Conservation (phyloP, 176 grass and related monocot genomes). For the Stipa capillata region DNA sequence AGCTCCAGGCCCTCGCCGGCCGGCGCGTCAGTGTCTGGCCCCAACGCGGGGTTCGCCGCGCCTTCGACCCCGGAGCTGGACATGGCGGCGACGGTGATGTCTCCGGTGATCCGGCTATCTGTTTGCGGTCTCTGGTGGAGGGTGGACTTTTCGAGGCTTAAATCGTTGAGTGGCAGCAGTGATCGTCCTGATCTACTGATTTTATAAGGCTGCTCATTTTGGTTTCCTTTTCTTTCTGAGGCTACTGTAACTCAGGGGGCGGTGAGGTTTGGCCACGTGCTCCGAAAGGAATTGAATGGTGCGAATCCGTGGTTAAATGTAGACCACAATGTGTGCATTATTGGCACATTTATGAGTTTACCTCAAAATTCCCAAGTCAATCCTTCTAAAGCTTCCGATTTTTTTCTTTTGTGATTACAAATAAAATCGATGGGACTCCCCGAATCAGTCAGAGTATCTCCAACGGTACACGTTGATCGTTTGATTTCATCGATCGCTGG, state of each 20-base stretch:
- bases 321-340: background rate
- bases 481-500: too few species aligned
- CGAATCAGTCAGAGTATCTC: too few species aligned
- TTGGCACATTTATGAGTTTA: background rate
- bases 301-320: background rate
- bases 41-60: constrained; percentile 31
- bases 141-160: background rate
- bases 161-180: too few species aligned
- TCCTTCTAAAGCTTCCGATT: background rate
- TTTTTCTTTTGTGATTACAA: too few species aligned
- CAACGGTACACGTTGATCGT: too few species aligned
- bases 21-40: constrained; percentile 44
- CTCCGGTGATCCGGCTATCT: too few species aligned
- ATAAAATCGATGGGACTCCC: too few species aligned
- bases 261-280: background rate
- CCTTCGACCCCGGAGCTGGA: background rate
- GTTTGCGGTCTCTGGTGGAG: background rate
- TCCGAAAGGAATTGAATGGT: background rate
- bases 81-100: background rate
- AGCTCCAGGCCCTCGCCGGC: constrained; percentile 40
- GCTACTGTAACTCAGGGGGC: background rate
- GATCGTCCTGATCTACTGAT: background rate
- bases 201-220: background rate
- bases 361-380: background rate
- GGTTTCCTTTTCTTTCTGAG: background rate